Conservation (phyloP, 129 eudicot species). For the Oenanthe sinensis region DNA sequence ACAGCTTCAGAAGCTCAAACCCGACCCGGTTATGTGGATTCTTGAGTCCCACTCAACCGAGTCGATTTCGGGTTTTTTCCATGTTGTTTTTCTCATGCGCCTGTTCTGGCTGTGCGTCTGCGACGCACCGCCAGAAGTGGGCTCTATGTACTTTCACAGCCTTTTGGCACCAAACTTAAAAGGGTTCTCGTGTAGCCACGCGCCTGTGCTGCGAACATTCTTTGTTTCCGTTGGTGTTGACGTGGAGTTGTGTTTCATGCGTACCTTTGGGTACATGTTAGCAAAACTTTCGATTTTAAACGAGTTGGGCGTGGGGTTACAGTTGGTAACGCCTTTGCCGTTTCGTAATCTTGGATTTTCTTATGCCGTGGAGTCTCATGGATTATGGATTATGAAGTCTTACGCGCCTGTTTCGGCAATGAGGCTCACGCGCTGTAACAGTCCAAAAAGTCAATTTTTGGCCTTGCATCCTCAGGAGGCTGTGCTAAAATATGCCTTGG, state of each 20-base stretch:
- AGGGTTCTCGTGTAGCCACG: conserved; percentile 34
- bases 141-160: conserved; percentile 57
- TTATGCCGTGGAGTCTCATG: conserved; percentile 69
- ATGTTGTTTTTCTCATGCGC: conserved; percentile 54
- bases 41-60: conserved; percentile 75
- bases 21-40: conserved; percentile 66
- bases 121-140: conserved; percentile 73
- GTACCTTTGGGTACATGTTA: conserved; percentile 85
- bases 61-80: conserved; percentile 66
- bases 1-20: conserved; percentile 48
- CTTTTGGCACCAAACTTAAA: conserved; percentile 58
- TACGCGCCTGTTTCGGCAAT: conserved; percentile 59
- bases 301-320: conserved; percentile 64
- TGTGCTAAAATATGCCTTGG: conserved; percentile 65
- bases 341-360: conserved; percentile 46
- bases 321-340: conserved; percentile 29
- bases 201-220: conserved; percentile 53
- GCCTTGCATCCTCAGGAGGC: conserved; percentile 55
- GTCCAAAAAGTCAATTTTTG: background rate
- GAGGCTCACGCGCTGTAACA: conserved; percentile 22
- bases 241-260: conserved; percentile 67
- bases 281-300: conserved; percentile 62
- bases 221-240: conserved; percentile 56
- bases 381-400: conserved; percentile 72
- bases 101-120: conserved; percentile 73